A percentile compares a stretch with the other conserved stretches of the same genome.
phyloP scores from a whole-genome alignment of 495 filamentous ascomycete species.

The Penicillium bialowiezense region DNA sequence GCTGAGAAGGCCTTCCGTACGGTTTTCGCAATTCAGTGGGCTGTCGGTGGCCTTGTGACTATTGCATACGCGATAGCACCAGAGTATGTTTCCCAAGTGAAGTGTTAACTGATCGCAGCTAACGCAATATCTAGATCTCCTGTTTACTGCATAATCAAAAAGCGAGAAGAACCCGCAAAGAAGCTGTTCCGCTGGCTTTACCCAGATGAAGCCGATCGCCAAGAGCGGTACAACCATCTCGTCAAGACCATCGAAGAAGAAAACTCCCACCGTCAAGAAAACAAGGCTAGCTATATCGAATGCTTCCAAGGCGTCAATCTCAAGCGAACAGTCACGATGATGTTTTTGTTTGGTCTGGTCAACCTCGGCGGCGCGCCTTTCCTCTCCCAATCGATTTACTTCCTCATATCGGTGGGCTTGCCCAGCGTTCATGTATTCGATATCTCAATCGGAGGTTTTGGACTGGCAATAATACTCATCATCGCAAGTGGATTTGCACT shows the following conservation, averaged over 20 bases:
- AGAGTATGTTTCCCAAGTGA: slow-evolving; percentile 11
- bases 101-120: neutral
- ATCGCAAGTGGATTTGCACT: slow-evolving; percentile 6
- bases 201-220: slow-evolving; percentile 7
- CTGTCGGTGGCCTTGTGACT: slow-evolving; percentile 10
- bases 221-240: slow-evolving; percentile 14
- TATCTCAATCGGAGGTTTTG: slow-evolving; percentile 26
- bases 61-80: slow-evolving; percentile 13
- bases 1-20: slow-evolving; percentile 9
- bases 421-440: slow-evolving; percentile 14
- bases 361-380: slow-evolving; percentile 20
- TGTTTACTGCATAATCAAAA: slow-evolving; percentile 9
- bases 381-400: slow-evolving; percentile 25
- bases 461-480: slow-evolving; percentile 19
- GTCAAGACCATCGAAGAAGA: slow-evolving; percentile 21
- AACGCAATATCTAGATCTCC: neutral
- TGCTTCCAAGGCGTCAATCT: slow-evolving; percentile 21
- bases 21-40: slow-evolving; percentile 19
- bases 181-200: slow-evolving; percentile 9
- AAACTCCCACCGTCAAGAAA: slow-evolving; percentile 7
- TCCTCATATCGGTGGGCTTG: slow-evolving; percentile 26
- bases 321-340: slow-evolving; percentile 25
- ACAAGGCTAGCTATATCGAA: slow-evolving; percentile 16
- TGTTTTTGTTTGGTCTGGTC: slow-evolving; percentile 21
- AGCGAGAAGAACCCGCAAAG: slow-evolving; percentile 3